These are phyloP conservation scores for Backusella mclennaniae DNA, from an alignment of 192 early-diverging fungal genomes.

Conservation along the genomic window DNA sequence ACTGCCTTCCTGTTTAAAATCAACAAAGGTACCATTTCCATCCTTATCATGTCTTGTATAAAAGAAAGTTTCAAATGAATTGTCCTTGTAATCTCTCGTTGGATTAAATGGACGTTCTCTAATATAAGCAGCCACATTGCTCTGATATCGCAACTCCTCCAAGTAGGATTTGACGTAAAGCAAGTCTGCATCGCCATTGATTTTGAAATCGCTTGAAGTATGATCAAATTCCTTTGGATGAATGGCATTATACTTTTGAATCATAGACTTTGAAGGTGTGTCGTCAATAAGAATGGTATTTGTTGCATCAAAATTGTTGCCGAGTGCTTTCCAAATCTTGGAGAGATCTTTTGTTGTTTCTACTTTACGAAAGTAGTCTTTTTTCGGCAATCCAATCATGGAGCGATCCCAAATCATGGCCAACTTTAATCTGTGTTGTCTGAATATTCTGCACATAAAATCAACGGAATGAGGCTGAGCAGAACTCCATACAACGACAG, in stretches of 20 bases:
- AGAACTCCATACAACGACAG: slow-evolving; percentile 77
- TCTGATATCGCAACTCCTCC: slow-evolving; percentile 20
- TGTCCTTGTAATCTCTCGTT: neutral
- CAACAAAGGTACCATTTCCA: neutral
- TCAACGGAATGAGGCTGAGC: slow-evolving; percentile 54
- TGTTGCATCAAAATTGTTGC: slow-evolving; percentile 33
- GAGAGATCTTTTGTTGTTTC: slow-evolving; percentile 64
- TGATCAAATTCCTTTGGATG: slow-evolving; percentile 41
- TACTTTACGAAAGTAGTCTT: slow-evolving; percentile 40
- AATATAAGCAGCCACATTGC: slow-evolving; percentile 49
- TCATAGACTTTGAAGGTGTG: slow-evolving; percentile 42
- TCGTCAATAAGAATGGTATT: slow-evolving; percentile 59
- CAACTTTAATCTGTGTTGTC: slow-evolving; percentile 26
- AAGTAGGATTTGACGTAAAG: slow-evolving; percentile 42
- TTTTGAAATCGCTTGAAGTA: neutral
- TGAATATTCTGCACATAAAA: slow-evolving; percentile 55
- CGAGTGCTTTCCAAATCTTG: slow-evolving; percentile 43
- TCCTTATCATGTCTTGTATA: neutral
- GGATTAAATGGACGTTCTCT: slow-evolving; percentile 34
- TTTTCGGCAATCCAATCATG: slow-evolving; percentile 41
- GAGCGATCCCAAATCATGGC: slow-evolving; percentile 60
- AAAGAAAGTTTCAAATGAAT: neutral
- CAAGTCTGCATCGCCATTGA: slow-evolving; percentile 39
- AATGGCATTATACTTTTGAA: slow-evolving; percentile 52
- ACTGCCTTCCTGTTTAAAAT: neutral